phyloP scores from a whole-genome alignment of 2,329 filamentous ascomycete species.

The Chalaropsis thielavioides region DNA sequence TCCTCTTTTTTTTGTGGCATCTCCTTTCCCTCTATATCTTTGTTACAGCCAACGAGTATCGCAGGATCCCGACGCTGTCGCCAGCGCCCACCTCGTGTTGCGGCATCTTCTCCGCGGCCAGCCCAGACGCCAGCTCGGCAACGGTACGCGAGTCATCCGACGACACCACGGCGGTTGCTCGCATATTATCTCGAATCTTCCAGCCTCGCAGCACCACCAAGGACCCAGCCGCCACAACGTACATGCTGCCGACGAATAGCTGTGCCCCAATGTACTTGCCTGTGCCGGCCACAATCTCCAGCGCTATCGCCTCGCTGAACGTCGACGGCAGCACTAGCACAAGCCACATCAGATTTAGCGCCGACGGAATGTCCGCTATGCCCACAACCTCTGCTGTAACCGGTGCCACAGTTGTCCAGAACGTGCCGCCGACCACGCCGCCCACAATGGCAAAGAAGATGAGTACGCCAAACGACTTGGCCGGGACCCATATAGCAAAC shows the following conservation, averaged over 20 bases:
- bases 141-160: background rate
- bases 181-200: conserved; percentile 23
- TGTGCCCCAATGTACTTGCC: conserved; percentile 39
- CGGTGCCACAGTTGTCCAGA: conserved; percentile 55
- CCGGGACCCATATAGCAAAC: conserved; percentile 60
- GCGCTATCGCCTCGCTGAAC: conserved; percentile 50
- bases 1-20: background rate
- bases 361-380: conserved; percentile 50
- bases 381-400: conserved; percentile 63
- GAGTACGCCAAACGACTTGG: conserved; percentile 47
- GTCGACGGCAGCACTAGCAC: conserved; percentile 55
- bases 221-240: conserved; percentile 32
- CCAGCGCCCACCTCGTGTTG: background rate
- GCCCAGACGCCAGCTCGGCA: background rate
- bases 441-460: conserved; percentile 59
- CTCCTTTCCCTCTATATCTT: background rate
- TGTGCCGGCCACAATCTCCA: conserved; percentile 35
- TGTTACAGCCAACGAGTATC: background rate
- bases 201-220: conserved; percentile 26
- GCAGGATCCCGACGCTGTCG: background rate
- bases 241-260: conserved; percentile 48
- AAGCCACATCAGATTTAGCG: conserved; percentile 57
- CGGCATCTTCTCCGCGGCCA: background rate
- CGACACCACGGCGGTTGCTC: conserved; percentile 6
- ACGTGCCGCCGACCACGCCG: conserved; percentile 54